Evolutionary conservation across 371 early-diverging fungal genomes (phyloP).

Genomic region (Zychaea mexicana): DNA sequence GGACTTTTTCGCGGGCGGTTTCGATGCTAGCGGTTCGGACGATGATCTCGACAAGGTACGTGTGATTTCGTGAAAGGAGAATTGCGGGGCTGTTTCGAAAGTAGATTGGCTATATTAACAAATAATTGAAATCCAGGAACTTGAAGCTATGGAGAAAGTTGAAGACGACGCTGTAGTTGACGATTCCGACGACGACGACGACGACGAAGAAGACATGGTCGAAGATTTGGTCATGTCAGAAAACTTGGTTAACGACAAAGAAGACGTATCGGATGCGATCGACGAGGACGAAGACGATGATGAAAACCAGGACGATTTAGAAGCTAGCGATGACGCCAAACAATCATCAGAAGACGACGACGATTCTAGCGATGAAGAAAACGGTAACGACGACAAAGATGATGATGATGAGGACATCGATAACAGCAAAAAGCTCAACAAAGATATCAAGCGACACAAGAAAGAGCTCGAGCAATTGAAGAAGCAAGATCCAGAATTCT

Average conservation of each 20-base stretch:
- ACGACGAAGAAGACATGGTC: not conserved
- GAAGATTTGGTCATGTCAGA: conserved; percentile 3
- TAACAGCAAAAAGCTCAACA: conserved; percentile 50
- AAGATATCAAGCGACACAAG: conserved; percentile 67
- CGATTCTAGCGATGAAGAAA: conserved; percentile 22
- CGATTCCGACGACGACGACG: conserved; percentile 15
- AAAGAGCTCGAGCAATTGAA: conserved; percentile 75
- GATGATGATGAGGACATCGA: conserved; percentile 42
- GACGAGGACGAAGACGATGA: conserved; percentile 17
- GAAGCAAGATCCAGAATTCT: conserved; percentile 88
- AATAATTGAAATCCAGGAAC: not conserved
- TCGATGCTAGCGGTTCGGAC: conserved; percentile 14
- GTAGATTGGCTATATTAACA: not conserved
- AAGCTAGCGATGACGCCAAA: conserved; percentile 15
- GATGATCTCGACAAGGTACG: conserved; percentile 15
- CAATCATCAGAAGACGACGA: conserved; percentile 5
- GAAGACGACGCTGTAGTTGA: conserved; percentile 11
- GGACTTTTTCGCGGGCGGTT: conserved; percentile 28
- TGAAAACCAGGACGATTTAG: not conserved
- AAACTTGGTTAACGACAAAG: no score
- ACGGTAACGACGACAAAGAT: conserved; percentile 34
- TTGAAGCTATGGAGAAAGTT: conserved; percentile 6
- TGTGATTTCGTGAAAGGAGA: no score
- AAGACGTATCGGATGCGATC: no score
- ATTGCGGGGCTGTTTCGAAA: not conserved